Percentiles rank a stretch among this genome's conserved stretches.
phyloP scores from a whole-genome alignment of 2,329 filamentous ascomycete species.

The Aspergillus neoniger region DNA sequence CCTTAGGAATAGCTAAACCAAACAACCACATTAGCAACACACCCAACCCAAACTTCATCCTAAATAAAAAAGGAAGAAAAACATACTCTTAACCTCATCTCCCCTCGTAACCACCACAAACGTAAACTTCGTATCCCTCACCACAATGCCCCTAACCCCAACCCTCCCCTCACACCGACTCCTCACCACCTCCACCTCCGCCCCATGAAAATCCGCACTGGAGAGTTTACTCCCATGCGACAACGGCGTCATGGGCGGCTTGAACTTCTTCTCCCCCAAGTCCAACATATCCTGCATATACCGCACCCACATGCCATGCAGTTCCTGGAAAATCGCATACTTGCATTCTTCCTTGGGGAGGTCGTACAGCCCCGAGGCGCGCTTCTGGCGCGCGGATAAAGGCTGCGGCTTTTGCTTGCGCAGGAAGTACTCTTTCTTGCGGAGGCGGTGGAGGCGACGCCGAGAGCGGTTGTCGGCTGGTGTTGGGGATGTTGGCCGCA shows the following conservation, averaged over 20 bases:
- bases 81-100: slow-evolving; percentile 68
- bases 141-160: slow-evolving; percentile 80
- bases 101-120: slow-evolving; percentile 79
- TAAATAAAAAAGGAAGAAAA: neutral
- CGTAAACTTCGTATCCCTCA: slow-evolving; percentile 82
- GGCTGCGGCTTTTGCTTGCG: slow-evolving; percentile 62
- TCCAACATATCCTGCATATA: slow-evolving; percentile 84
- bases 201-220: slow-evolving; percentile 89
- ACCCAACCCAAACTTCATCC: neutral
- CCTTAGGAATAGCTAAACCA: slow-evolving; percentile 72
- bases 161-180: slow-evolving; percentile 80
- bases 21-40: neutral
- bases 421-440: slow-evolving; percentile 49
- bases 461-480: slow-evolving; percentile 54
- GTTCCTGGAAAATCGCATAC: slow-evolving; percentile 74
- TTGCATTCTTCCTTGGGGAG: slow-evolving; percentile 68
- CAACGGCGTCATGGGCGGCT: slow-evolving; percentile 56
- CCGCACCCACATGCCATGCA: slow-evolving; percentile 77
- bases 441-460: slow-evolving; percentile 54
- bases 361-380: slow-evolving; percentile 70
- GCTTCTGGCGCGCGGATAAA: slow-evolving; percentile 77
- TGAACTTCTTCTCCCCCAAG: slow-evolving; percentile 42
- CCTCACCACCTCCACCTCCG: slow-evolving; percentile 76
- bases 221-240: slow-evolving; percentile 63
- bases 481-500: slow-evolving; percentile 73